Conservation (phyloP, 306 rosid genomes). For the Quercus bicolor region DNA sequence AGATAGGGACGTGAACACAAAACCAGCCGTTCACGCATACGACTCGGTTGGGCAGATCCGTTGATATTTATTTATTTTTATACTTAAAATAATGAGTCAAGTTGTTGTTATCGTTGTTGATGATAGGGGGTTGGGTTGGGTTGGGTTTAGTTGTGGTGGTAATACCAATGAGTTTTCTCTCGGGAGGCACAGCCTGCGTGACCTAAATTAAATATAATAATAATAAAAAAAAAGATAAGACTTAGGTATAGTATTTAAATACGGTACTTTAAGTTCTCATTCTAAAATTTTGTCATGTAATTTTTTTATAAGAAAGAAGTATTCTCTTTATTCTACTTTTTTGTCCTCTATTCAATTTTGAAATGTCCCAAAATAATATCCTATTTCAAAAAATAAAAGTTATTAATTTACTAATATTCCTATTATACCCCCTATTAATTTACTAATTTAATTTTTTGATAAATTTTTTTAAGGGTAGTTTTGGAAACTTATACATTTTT, state of each 20-base stretch:
- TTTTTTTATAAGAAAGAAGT: too few relatives aligned
- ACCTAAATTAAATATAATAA: slow-evolving; percentile 15
- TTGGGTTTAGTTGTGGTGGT: slow-evolving; percentile 22
- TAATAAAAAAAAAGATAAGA: not conserved
- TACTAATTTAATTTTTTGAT: too few relatives aligned
- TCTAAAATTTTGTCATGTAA: too few relatives aligned
- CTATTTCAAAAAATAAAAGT: too few relatives aligned
- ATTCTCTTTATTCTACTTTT: too few relatives aligned
- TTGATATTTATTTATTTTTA: slow-evolving; percentile 16
- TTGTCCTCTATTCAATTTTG: too few relatives aligned
- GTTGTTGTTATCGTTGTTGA: slow-evolving; percentile 9
- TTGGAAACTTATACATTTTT: too few relatives aligned
- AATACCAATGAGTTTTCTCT: slow-evolving; percentile 43
- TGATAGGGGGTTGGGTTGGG: not conserved
- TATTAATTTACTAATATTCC: too few relatives aligned
- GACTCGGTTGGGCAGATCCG: slow-evolving; percentile 21
- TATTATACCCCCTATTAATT: too few relatives aligned
- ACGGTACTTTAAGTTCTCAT: accelerated
- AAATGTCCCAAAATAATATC: too few relatives aligned
- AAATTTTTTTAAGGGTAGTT: too few relatives aligned
- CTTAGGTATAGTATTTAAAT: accelerated
- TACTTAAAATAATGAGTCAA: too few relatives aligned
- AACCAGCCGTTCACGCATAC: not conserved
- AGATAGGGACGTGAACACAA: not conserved
- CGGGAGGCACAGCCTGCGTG: slow-evolving; percentile 74